A percentile compares a stretch with the other conserved stretches of the same genome.
These are phyloP conservation scores for Aspergillus tubingensis DNA, from an alignment of 2,329 filamentous ascomycete genomes.

Conservation along the genomic window DNA sequence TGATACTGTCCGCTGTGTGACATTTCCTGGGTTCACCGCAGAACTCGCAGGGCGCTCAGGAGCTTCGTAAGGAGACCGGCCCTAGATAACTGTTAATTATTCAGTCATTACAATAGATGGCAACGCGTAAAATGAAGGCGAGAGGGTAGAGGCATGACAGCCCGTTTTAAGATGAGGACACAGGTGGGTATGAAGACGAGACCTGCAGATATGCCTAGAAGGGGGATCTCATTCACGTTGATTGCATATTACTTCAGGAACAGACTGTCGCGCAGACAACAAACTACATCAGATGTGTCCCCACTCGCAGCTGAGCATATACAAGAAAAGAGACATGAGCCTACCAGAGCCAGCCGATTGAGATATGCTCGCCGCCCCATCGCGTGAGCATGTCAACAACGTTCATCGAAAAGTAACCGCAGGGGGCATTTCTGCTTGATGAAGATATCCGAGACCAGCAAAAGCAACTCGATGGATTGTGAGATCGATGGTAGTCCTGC, in stretches of 20 bases:
- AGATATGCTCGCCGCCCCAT: constrained; percentile 51
- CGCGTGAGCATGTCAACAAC: constrained; percentile 5
- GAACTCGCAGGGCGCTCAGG: constrained; percentile 33
- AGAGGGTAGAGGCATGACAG: not conserved
- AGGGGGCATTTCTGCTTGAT: constrained; percentile 1
- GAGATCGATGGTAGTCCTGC: not conserved
- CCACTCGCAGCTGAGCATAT: constrained; percentile 1
- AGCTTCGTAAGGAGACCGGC: constrained; percentile 50
- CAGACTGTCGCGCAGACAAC: not conserved
- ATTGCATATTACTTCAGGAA: not conserved
- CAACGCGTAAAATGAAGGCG: not conserved
- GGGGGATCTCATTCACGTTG: not conserved
- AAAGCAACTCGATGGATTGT: not conserved
- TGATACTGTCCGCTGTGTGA: constrained; percentile 27
- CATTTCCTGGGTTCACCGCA: constrained; percentile 21
- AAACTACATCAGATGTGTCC: not conserved
- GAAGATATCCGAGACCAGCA: not conserved
- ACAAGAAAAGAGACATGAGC: constrained; percentile 20
- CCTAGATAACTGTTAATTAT: constrained; percentile 35
- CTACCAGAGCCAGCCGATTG: constrained; percentile 50
- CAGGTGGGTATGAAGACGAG: not conserved
- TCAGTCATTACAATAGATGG: no score
- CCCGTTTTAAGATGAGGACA: not conserved
- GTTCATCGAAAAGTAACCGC: not conserved
- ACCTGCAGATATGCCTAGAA: not conserved